These are phyloP conservation scores for Phaeosphaeriaceae sp. DNA, from an alignment of 2,329 filamentous ascomycete species.

Conservation along the genomic window DNA sequence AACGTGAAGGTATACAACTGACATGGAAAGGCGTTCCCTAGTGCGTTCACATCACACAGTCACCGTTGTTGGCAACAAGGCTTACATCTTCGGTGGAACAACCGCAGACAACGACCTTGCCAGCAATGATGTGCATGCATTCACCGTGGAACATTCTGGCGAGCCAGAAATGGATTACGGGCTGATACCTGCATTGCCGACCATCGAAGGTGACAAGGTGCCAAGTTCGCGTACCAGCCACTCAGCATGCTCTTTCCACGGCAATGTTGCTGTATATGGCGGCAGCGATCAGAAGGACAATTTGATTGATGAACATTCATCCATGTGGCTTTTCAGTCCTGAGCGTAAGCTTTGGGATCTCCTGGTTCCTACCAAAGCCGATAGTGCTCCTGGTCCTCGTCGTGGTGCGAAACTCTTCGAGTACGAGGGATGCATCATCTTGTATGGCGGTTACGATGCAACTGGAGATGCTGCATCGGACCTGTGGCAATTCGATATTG, in stretches of 20 bases:
- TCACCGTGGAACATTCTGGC: conserved; percentile 45
- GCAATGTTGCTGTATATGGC: conserved; percentile 51
- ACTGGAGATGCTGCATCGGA: conserved; percentile 33
- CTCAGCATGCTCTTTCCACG: conserved; percentile 50
- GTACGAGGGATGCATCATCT: conserved; percentile 23
- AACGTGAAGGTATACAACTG: conserved; percentile 10
- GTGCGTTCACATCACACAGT: conserved; percentile 50
- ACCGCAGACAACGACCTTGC: conserved; percentile 46
- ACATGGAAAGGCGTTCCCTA: conserved; percentile 32
- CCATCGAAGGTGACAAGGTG: conserved; percentile 36
- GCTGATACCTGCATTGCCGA: conserved; percentile 51
- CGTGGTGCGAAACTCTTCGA: conserved; percentile 30
- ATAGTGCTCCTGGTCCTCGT: conserved; percentile 29
- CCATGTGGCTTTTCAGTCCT: conserved; percentile 53
- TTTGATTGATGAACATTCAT: conserved; percentile 45
- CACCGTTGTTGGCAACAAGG: conserved; percentile 51
- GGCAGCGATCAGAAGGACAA: conserved; percentile 43
- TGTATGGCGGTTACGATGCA: conserved; percentile 38
- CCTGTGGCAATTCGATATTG: conserved; percentile 35
- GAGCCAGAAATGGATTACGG: conserved; percentile 50
- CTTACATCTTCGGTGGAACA: conserved; percentile 56
- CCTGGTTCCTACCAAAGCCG: conserved; percentile 19
- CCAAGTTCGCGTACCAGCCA: conserved; percentile 49
- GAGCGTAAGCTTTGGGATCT: conserved; percentile 37
- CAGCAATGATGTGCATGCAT: conserved; percentile 53